Evolutionary conservation across 495 filamentous ascomycete genomes (phyloP).

Genomic region (Pseudevernia furfuracea): DNA sequence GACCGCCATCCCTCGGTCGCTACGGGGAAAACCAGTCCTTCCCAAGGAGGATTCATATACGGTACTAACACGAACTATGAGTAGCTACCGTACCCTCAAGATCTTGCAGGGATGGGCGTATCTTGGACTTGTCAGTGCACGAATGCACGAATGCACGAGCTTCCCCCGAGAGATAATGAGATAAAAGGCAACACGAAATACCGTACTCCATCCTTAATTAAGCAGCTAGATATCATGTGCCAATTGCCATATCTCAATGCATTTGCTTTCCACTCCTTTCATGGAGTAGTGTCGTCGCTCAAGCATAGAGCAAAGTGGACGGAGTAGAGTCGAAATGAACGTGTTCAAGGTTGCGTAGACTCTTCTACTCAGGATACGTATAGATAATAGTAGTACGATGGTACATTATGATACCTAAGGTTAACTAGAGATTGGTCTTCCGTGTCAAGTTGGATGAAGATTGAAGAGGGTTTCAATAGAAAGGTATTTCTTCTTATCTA

Average conservation of each 20-base stretch:
- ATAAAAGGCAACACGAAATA: too few relatives aligned
- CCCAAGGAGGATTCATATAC: background rate
- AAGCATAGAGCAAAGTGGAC: too few relatives aligned
- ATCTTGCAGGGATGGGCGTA: conserved; percentile 17
- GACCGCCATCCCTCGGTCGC: conserved; percentile 5
- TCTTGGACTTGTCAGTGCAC: conserved; percentile 1
- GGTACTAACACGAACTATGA: background rate
- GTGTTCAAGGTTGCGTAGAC: background rate
- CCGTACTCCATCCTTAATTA: background rate
- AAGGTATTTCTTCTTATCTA: conserved; percentile 13
- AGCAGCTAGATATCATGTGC: background rate
- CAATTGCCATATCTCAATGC: background rate
- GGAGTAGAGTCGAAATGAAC: background rate
- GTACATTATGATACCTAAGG: too few relatives aligned
- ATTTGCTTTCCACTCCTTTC: background rate
- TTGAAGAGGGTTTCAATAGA: conserved; percentile 15
- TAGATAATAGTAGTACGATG: too few relatives aligned
- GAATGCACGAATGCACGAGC: background rate
- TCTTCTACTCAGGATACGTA: too few relatives aligned
- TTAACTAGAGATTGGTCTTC: too few relatives aligned
- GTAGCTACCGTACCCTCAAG: conserved; percentile 8
- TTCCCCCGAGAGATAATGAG: background rate
- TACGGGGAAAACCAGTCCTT: background rate
- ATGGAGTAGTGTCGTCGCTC: background rate
- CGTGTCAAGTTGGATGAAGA: too few relatives aligned